phyloP scores from a whole-genome alignment of 106 monocot genomes.

The Dendrobium nobile region DNA sequence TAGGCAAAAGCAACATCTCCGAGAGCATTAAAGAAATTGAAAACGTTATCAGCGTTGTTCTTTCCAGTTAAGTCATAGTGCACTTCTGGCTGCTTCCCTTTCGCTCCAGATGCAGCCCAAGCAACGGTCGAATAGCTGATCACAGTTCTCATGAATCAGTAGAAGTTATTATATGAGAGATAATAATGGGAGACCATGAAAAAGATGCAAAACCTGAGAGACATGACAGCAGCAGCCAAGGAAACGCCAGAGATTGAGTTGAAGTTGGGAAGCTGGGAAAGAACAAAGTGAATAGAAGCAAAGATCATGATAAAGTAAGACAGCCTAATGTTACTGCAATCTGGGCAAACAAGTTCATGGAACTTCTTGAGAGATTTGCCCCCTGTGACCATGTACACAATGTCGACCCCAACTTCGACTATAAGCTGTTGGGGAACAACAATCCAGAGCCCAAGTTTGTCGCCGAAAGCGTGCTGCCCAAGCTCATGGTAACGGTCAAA shows the following conservation, averaged over 20 bases:
- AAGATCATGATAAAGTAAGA: constrained; percentile 33
- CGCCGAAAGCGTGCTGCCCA: constrained; percentile 22
- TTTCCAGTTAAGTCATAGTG: not conserved
- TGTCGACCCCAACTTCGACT: constrained; percentile 14
- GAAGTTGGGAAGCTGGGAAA: constrained; percentile 24
- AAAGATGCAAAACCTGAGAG: constrained; percentile 13
- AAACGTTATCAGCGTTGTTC: not conserved
- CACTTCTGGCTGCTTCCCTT: not conserved
- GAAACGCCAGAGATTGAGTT: constrained; percentile 28
- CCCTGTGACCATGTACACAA: constrained; percentile 32
- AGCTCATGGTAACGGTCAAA: constrained; percentile 34
- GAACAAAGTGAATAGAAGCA: constrained; percentile 17
- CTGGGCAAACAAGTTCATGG: constrained; percentile 10
- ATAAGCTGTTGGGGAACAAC: constrained; percentile 29
- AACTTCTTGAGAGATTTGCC: constrained; percentile 24
- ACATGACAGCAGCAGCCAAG: constrained; percentile 31
- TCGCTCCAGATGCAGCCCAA: constrained; percentile 1
- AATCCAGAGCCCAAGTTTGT: constrained; percentile 24
- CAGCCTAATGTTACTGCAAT: constrained; percentile 10
- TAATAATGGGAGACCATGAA: not conserved
- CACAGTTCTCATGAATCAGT: not conserved
- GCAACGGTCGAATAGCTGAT: constrained; percentile 4
- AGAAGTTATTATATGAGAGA: not conserved
- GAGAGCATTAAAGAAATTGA: constrained; percentile 1
- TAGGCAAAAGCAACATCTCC: constrained; percentile 7